These are phyloP conservation scores for Picea engelmannii DNA, from an alignment of 83 land plant species.

Conservation along the genomic window DNA sequence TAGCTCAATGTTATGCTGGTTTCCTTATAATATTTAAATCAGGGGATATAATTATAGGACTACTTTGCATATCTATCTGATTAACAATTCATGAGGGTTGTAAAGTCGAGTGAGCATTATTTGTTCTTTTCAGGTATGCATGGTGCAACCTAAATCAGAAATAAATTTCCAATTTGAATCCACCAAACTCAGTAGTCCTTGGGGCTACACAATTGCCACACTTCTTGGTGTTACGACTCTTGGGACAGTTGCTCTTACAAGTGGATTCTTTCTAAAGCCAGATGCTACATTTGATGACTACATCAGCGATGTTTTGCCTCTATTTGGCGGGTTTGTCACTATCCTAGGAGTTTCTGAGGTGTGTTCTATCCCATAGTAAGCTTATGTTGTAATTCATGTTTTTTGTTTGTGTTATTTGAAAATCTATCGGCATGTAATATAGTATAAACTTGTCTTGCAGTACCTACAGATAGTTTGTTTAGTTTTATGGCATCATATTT, in stretches of 20 bases:
- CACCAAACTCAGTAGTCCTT: conserved; percentile 70
- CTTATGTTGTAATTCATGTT: background rate
- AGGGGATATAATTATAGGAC: background rate
- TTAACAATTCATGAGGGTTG: background rate
- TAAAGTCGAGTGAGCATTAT: background rate
- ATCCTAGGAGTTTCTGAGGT: conserved; percentile 95
- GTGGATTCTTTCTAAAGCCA: conserved; percentile 93
- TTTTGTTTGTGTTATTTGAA: background rate
- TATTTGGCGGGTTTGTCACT: conserved; percentile 81
- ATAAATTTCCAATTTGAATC: conserved; percentile 87
- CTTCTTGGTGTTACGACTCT: conserved; percentile 80
- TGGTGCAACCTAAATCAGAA: conserved; percentile 96
- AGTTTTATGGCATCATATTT: background rate
- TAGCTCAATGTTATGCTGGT: background rate
- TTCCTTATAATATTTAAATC: conserved; percentile 7
- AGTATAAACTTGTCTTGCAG: background rate
- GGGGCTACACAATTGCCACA: conserved; percentile 79
- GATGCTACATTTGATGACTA: conserved; percentile 95
- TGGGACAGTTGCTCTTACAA: conserved; percentile 89
- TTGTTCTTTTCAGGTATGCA: conserved; percentile 62
- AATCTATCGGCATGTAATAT: background rate
- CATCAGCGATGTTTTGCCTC: conserved; percentile 72
- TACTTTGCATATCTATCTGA: conserved; percentile 3
- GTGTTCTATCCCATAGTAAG: conserved; percentile 5
- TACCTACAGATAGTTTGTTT: background rate